phyloP scores from a whole-genome alignment of 2,329 filamentous ascomycete species.

The Pestalotiopsis sp. region DNA sequence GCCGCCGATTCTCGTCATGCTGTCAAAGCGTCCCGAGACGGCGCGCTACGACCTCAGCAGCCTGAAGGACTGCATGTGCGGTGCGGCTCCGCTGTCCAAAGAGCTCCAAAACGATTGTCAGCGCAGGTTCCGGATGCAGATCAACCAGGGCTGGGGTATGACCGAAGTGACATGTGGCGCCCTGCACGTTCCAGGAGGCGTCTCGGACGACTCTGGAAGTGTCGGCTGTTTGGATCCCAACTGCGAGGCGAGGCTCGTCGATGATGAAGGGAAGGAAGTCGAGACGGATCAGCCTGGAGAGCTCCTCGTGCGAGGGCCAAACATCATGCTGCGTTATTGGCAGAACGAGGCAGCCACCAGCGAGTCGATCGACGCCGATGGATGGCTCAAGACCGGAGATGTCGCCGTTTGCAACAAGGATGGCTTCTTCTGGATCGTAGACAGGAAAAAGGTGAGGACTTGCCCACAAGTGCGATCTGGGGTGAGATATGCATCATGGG shows the following conservation, averaged over 20 bases:
- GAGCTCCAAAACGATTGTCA: slow-evolving; percentile 50
- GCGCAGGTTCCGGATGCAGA: slow-evolving; percentile 38
- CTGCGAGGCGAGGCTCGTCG: slow-evolving; percentile 54
- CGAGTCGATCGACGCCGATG: slow-evolving; percentile 51
- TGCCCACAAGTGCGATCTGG: not conserved
- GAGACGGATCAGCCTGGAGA: slow-evolving; percentile 51
- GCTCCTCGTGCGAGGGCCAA: slow-evolving; percentile 56
- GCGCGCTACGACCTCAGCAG: slow-evolving; percentile 54
- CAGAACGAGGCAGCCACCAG: slow-evolving; percentile 55
- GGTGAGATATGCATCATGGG: slow-evolving; percentile 1
- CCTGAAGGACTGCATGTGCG: slow-evolving; percentile 49
- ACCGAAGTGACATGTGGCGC: slow-evolving; percentile 53
- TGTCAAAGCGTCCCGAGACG: slow-evolving; percentile 59
- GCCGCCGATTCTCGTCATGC: slow-evolving; percentile 61
- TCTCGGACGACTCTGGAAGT: slow-evolving; percentile 43
- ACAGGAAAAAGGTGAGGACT: slow-evolving; percentile 50
- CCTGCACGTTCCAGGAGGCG: slow-evolving; percentile 42
- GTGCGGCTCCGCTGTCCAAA: slow-evolving; percentile 54
- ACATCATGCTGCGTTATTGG: slow-evolving; percentile 63
- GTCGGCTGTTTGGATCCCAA: slow-evolving; percentile 59
- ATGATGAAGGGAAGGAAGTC: slow-evolving; percentile 55
- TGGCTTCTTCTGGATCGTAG: slow-evolving; percentile 54
- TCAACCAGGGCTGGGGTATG: slow-evolving; percentile 64
- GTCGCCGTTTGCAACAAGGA: slow-evolving; percentile 51
- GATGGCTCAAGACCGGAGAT: slow-evolving; percentile 65